A percentile compares a stretch with the other conserved stretches of the same genome.
These are phyloP conservation scores for Castanopsis chinensis DNA, from an alignment of 306 rosid species.

Conservation along the genomic window DNA sequence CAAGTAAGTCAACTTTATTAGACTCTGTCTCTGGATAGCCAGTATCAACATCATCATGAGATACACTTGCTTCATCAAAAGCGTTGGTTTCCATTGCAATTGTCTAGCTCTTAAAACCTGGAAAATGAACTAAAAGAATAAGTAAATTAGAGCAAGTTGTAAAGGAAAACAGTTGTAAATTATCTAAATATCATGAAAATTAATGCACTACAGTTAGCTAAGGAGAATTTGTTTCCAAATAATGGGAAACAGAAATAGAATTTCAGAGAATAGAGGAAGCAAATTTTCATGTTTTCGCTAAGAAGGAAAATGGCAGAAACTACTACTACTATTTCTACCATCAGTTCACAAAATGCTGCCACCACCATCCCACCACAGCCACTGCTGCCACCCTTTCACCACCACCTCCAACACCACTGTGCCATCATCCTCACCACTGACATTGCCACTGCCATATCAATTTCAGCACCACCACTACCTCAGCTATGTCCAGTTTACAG, in stretches of 20 bases:
- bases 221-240: not conserved
- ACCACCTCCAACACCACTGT: not conserved
- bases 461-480: not conserved
- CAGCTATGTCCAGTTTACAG: not conserved
- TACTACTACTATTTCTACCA: not conserved
- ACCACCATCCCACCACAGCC: not conserved
- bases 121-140: slow-evolving; percentile 15
- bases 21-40: slow-evolving; percentile 22
- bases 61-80: slow-evolving; percentile 29
- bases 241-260: not conserved
- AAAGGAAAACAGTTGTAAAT: not conserved
- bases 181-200: not conserved
- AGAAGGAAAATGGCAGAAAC: not conserved
- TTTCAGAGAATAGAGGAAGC: not conserved
- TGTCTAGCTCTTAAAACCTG: slow-evolving; percentile 20
- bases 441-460: not conserved
- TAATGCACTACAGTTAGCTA: not conserved
- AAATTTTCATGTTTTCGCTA: not conserved
- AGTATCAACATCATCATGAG: slow-evolving; percentile 16
- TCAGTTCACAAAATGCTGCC: not conserved
- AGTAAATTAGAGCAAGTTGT: not conserved
- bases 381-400: not conserved
- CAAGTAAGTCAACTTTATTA: slow-evolving; percentile 11
- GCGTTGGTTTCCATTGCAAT: slow-evolving; percentile 46
- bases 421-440: not conserved